Base-by-base conservation (phyloP, 306 rosid species). In the Mimosa bimucronata region DNA sequence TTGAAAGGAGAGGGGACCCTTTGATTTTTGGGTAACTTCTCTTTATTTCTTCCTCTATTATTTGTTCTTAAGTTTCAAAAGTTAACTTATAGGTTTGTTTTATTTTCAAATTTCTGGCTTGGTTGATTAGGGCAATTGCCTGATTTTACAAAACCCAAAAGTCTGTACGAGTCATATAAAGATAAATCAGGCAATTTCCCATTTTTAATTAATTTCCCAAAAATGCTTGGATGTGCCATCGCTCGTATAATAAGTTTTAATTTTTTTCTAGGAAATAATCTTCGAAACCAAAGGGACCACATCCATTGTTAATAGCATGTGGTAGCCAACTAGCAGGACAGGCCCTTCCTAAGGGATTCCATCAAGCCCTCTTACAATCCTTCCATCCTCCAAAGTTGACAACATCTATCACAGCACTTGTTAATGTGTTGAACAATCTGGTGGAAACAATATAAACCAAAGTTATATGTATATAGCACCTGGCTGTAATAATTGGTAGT, bases 271-370 rank as follows among this genome's bases (percentile, higher is more conserved):
- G 53, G 8, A 62, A 55, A 72, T 58, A 16, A 94, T 48, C 62
- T 75, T 86, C 62, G 62, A 6, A 68, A 88, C 68, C 74, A 94
- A 26, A 42, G 97, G 95, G 75, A 2, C 52, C 79, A 81, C 25
- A 38, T 94, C 98, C 23, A 86, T 16, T 79, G 92, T 97, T 55
- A 94, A 82, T 12, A 94, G 80, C 98, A 92, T 94, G 87, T 94
- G 97, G 82, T 94, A 89, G 75, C 97, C 98, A 80, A 94, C 94
- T 16, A 85, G 85, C 84, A 94, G 46, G 78, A 94, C 98, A 29
- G 98, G 98, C 42, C 97, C 98, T 78, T 92, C 94, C 31, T 86
- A 87, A 77, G 98, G 98, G 53, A 94, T 74, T 60, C 98, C 98
- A 25, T 91, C 88, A 52, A 92, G 92, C 75, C 97, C 91, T 84